Evolutionary conservation across 176 grass and related monocot genomes (phyloP).

Genomic region (Poa annua): DNA sequence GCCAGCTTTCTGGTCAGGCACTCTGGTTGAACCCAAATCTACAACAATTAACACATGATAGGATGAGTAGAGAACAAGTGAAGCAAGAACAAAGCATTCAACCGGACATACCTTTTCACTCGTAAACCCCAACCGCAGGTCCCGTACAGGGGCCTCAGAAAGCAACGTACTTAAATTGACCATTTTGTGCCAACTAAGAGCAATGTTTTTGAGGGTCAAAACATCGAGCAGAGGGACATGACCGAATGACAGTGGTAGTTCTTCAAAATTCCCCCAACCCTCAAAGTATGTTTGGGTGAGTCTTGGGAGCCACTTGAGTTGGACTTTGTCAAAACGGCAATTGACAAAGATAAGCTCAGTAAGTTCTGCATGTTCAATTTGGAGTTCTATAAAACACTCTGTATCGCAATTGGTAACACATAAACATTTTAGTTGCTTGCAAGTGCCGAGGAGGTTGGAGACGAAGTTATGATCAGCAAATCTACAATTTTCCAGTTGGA

Average conservation of each 20-base stretch:
- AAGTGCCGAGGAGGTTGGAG: neutral
- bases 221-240: neutral
- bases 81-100: neutral
- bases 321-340: neutral
- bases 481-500: neutral
- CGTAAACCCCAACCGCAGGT: neutral
- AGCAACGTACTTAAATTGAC: neutral
- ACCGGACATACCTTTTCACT: neutral
- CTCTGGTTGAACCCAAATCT: conserved; percentile 1
- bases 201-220: neutral
- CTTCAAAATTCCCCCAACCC: neutral
- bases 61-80: neutral
- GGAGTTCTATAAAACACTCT: neutral
- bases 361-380: neutral
- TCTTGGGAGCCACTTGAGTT: neutral
- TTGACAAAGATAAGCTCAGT: neutral
- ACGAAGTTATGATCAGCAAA: neutral
- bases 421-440: neutral
- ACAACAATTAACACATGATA: neutral
- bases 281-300: neutral
- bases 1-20: neutral
- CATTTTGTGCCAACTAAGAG: neutral
- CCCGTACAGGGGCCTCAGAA: neutral
- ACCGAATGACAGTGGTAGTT: neutral
- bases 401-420: neutral